A percentile compares a stretch with the other conserved stretches of the same genome.
Conservation (phyloP, 805 yeast species). For the Candida odintsovae region DNA sequence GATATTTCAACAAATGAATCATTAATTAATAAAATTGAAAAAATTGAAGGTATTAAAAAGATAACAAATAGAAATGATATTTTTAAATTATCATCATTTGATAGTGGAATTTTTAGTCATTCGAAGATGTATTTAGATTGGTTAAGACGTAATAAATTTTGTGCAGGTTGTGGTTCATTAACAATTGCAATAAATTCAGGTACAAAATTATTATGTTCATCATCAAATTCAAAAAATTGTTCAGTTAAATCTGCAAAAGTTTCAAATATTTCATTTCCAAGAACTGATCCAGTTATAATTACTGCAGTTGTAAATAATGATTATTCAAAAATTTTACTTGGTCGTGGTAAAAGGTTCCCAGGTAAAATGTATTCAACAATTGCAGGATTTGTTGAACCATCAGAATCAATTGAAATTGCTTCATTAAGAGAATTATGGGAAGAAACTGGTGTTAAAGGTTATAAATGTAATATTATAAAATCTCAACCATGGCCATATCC, state of each 20-base stretch:
- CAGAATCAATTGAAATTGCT: slow-evolving; percentile 86
- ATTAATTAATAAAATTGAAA: neutral
- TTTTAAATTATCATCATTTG: slow-evolving; percentile 28
- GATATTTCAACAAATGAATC: slow-evolving; percentile 33
- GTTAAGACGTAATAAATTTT: slow-evolving; percentile 66
- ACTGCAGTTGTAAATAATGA: slow-evolving; percentile 66
- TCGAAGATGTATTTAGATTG: slow-evolving; percentile 84
- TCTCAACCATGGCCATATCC: slow-evolving; percentile 99
- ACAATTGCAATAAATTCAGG: slow-evolving; percentile 63
- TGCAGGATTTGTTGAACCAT: slow-evolving; percentile 96
- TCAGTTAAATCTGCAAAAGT: slow-evolving; percentile 39
- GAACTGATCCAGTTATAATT: slow-evolving; percentile 87
- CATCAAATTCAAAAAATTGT: slow-evolving; percentile 17
- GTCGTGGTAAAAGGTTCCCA: slow-evolving; percentile 60
- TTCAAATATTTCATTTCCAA: slow-evolving; percentile 81
- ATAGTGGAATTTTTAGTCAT: slow-evolving; percentile 71
- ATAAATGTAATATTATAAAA: slow-evolving; percentile 51
- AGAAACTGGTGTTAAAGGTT: slow-evolving; percentile 78
- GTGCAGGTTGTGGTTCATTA: slow-evolving; percentile 81
- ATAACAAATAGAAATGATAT: slow-evolving; percentile 9
- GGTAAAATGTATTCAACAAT: slow-evolving; percentile 70
- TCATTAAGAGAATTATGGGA: slow-evolving; percentile 91
- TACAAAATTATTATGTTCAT: slow-evolving; percentile 49
- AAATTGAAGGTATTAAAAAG: neutral
- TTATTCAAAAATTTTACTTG: slow-evolving; percentile 60